Percentiles rank a stretch among this genome's conserved stretches.
Conservation (phyloP, 2,329 filamentous ascomycete genomes). For the Knufia petricola region DNA sequence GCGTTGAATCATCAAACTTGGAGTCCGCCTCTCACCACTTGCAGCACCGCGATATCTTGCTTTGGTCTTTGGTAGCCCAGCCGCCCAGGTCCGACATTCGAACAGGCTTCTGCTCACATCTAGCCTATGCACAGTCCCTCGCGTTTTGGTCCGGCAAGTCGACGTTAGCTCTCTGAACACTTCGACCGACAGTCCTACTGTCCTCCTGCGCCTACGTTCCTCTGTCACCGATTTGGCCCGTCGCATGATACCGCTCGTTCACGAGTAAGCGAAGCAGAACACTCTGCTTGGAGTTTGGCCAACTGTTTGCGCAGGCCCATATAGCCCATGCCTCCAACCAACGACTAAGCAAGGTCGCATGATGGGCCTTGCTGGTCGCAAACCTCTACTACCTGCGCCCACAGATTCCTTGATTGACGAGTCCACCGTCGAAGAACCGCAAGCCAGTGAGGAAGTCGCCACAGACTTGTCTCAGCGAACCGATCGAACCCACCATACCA, state of each 20-base stretch:
- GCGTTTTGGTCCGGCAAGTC: not conserved
- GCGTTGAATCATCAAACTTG: not conserved
- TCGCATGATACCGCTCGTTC: not conserved
- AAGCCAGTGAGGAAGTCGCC: conserved; percentile 38
- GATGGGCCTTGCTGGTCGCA: conserved; percentile 42
- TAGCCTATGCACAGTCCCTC: not conserved
- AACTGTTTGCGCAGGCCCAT: not conserved
- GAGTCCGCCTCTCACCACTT: not conserved
- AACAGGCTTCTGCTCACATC: not conserved
- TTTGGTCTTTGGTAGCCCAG: not conserved
- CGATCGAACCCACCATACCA: conserved; percentile 42
- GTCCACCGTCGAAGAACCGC: conserved; percentile 35
- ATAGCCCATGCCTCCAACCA: conserved; percentile 5
- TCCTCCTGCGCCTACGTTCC: not conserved
- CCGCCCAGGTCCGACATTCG: not conserved
- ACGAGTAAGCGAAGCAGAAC: conserved; percentile 1
- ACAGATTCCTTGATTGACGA: conserved; percentile 33
- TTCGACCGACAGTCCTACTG: not conserved
- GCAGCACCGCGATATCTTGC: not conserved
- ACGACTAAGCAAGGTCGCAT: conserved; percentile 22
- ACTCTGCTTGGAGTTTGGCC: not conserved
- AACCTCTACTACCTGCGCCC: conserved; percentile 40
- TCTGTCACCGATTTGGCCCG: too few relatives aligned
- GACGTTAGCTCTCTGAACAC: not conserved
- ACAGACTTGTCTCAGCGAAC: conserved; percentile 42